Percentiles rank a stretch among this genome's conserved stretches.
Evolutionary conservation across 2,329 filamentous ascomycete genomes (phyloP).

Genomic region (Achaetomium macrosporum): DNA sequence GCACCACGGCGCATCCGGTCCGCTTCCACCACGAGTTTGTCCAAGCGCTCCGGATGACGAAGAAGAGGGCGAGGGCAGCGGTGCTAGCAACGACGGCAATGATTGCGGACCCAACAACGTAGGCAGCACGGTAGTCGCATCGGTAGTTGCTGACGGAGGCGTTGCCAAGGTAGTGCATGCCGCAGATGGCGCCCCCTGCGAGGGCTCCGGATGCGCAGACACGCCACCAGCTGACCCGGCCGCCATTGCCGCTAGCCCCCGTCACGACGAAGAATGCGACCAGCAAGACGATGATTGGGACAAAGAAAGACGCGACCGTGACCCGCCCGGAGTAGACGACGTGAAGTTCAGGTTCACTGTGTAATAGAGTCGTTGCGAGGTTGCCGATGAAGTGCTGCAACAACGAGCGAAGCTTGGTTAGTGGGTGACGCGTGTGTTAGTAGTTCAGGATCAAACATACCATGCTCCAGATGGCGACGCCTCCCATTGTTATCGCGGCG

Average conservation of each 20-base stretch:
- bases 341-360: conserved; percentile 58
- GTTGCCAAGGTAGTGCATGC: conserved; percentile 88
- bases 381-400: conserved; percentile 77
- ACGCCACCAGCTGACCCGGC: conserved; percentile 48
- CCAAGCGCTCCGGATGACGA: conserved; percentile 70
- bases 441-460: conserved; percentile 28
- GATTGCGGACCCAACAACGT: conserved; percentile 61
- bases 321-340: conserved; percentile 67
- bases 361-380: conserved; percentile 64
- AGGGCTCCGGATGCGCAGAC: conserved; percentile 59
- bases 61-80: conserved; percentile 67
- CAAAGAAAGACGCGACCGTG: conserved; percentile 71
- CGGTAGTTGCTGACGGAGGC: conserved; percentile 72
- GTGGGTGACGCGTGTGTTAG: conserved; percentile 6
- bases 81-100: conserved; percentile 70
- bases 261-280: conserved; percentile 66
- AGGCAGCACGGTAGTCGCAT: conserved; percentile 53
- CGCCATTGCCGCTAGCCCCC: conserved; percentile 40
- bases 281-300: conserved; percentile 70
- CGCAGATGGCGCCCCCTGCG: conserved; percentile 69
- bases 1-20: conserved; percentile 56
- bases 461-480: conserved; percentile 70
- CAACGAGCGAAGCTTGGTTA: neutral
- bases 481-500: conserved; percentile 66
- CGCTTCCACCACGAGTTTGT: conserved; percentile 74